Conservation (phyloP, 2,329 filamentous ascomycete genomes). For the Talaromyces sp. region DNA sequence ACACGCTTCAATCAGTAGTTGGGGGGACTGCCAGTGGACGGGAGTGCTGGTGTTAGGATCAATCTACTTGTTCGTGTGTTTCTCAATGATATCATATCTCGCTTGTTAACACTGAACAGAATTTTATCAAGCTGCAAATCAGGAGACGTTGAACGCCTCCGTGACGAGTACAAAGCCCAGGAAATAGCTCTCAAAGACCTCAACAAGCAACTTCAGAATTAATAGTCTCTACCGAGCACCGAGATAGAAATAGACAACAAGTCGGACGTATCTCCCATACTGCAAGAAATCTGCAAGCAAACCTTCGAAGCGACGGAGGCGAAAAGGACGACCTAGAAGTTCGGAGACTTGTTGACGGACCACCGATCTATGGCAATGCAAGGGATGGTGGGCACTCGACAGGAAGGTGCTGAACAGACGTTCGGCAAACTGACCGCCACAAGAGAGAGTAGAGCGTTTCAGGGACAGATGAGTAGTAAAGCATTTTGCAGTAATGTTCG, state of each 20-base stretch:
- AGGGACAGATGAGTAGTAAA: conserved; percentile 3
- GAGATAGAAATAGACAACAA: no score
- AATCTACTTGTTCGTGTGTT: neutral
- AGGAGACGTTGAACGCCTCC: neutral
- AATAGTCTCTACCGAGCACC: neutral
- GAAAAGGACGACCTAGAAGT: neutral
- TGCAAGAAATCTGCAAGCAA: neutral
- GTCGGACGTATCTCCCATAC: neutral
- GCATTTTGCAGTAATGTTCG: conserved; percentile 9
- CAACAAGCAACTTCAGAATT: neutral
- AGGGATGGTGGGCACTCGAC: neutral
- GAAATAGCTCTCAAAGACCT: neutral
- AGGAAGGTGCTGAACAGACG: neutral
- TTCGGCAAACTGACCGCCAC: neutral
- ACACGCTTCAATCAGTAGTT: neutral
- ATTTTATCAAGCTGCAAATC: neutral
- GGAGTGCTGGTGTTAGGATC: neutral
- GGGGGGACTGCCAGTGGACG: neutral
- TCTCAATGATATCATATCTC: neutral
- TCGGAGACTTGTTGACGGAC: neutral
- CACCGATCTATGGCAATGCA: neutral
- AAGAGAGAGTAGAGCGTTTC: conserved; percentile 1
- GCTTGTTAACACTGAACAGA: neutral
- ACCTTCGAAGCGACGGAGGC: neutral
- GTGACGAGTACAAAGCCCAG: neutral